phyloP scores from a whole-genome alignment of 306 rosid genomes.

The Purshia tridentata region DNA sequence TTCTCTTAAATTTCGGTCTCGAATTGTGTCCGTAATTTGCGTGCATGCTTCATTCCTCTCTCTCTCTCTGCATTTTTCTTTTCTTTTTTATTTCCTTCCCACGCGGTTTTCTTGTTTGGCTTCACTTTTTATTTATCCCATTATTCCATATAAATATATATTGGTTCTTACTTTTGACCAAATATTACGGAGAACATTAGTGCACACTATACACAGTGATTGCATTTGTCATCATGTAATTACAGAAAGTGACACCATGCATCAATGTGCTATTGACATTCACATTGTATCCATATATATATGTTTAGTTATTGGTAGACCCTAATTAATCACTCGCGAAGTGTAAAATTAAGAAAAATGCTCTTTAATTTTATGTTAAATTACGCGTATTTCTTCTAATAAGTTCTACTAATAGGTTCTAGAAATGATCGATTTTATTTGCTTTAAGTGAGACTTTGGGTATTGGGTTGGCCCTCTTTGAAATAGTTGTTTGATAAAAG shows the following conservation, averaged over 20 bases:
- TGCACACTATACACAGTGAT: not conserved
- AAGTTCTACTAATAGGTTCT: too few species aligned
- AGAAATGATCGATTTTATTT: too few species aligned
- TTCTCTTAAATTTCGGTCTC: not conserved
- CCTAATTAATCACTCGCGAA: too few species aligned
- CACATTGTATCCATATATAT: too few species aligned
- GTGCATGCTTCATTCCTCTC: not conserved
- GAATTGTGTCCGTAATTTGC: conserved; percentile 26
- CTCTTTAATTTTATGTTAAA: too few species aligned
- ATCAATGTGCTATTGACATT: not conserved
- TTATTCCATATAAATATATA: not conserved
- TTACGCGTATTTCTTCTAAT: too few species aligned
- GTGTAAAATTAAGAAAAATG: too few species aligned
- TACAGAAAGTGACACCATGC: not conserved
- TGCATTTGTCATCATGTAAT: conserved; percentile 1
- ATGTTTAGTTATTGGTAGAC: too few species aligned
- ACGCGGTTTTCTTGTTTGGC: not conserved
- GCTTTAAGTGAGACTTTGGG: too few species aligned
- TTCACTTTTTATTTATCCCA: not conserved
- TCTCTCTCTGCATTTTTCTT: not conserved
- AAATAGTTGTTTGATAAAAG: too few species aligned
- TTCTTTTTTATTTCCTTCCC: not conserved
- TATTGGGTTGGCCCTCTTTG: too few species aligned
- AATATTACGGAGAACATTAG: not conserved
- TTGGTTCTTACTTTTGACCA: conserved; percentile 5